These are phyloP conservation scores for Anacardium occidentale DNA, from an alignment of 345 rosid genomes.

Conservation along the genomic window DNA sequence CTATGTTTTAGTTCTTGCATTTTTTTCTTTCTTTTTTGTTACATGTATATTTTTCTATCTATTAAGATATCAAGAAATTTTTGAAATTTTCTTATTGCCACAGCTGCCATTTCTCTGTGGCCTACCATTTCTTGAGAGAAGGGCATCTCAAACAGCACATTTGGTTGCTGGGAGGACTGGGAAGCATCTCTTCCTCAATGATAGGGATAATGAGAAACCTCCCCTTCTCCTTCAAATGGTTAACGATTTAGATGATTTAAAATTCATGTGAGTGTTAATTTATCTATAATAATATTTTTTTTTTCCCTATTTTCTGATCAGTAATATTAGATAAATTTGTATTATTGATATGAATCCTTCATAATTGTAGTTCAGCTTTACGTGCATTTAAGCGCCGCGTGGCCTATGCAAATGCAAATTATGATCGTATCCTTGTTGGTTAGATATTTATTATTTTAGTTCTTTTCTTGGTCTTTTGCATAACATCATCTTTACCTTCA, in stretches of 20 bases:
- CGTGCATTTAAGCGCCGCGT: conserved; percentile 82
- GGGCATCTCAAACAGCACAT: conserved; percentile 85
- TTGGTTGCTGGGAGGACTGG: conserved; percentile 88
- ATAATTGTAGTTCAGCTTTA: conserved; percentile 71
- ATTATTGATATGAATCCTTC: conserved; percentile 20
- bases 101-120: conserved; percentile 96
- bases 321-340: conserved; percentile 4
- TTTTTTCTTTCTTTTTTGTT: too few relatives aligned
- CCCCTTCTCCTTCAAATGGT: conserved; percentile 94
- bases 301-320: not conserved
- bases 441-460: not conserved
- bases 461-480: conserved; percentile 7
- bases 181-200: conserved; percentile 88
- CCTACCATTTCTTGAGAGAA: conserved; percentile 86
- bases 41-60: too few relatives aligned
- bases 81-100: conserved; percentile 18
- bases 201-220: conserved; percentile 63
- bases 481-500: conserved; percentile 39
- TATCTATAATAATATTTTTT: not conserved
- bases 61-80: too few relatives aligned
- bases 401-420: conserved; percentile 89
- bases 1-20: too few relatives aligned
- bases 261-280: conserved; percentile 64
- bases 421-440: conserved; percentile 71
- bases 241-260: conserved; percentile 59